Conservation (phyloP, 2,329 filamentous ascomycete genomes). For the Bipolaris oryzae region DNA sequence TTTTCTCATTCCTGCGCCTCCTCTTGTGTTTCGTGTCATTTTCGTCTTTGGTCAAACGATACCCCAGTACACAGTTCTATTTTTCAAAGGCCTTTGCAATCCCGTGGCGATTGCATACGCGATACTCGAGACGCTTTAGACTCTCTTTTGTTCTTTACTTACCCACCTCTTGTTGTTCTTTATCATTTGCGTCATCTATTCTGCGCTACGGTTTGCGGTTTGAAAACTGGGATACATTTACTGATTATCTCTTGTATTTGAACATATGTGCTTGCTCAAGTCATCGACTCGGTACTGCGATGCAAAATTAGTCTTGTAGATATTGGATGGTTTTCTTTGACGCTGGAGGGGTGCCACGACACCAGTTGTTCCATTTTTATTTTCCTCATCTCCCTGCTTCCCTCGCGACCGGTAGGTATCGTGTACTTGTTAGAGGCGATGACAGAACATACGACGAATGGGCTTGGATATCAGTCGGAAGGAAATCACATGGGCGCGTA, state of each 20-base stretch:
- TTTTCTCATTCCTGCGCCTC: conserved; percentile 1
- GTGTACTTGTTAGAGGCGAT: not conserved
- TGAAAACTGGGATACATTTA: not conserved
- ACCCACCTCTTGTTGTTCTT: not conserved
- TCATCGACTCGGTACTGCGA: not conserved
- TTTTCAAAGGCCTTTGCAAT: conserved; percentile 13
- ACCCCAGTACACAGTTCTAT: conserved; percentile 17
- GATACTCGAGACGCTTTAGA: conserved; percentile 7
- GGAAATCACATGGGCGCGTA: not conserved
- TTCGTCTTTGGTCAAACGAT: conserved; percentile 19
- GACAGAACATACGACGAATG: not conserved
- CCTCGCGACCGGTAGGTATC: not conserved
- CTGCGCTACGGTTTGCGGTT: not conserved
- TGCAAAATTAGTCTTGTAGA: not conserved
- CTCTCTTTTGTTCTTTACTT: not conserved
- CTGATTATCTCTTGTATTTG: not conserved
- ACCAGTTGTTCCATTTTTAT: not conserved
- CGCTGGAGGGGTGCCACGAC: not conserved
- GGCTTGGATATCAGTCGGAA: not conserved
- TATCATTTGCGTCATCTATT: not conserved
- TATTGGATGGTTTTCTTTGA: not conserved
- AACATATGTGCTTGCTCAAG: no score
- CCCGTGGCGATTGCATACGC: not conserved
- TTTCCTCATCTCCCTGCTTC: not conserved
- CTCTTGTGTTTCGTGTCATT: conserved; percentile 13